Conservation (phyloP, 768 basidiomycete species). For the Sarcodon sp. region DNA sequence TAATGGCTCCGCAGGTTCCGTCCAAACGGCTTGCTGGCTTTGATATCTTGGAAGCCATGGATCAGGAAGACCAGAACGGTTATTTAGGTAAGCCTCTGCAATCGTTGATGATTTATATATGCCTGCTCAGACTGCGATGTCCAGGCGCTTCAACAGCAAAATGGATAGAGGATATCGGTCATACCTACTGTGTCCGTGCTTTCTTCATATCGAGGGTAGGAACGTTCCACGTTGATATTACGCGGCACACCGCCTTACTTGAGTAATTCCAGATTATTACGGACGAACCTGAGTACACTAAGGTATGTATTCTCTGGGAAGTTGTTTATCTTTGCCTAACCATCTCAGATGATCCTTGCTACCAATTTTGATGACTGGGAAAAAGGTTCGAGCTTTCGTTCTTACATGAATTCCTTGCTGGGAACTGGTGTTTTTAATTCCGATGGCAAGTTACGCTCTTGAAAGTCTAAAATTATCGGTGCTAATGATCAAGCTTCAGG, state of each 20-base stretch:
- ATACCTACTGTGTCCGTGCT: neutral
- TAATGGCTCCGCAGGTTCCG: neutral
- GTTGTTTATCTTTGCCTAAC: neutral
- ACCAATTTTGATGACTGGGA: constrained; percentile 28
- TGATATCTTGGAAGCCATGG: constrained; percentile 17
- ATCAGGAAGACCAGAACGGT: constrained; percentile 12
- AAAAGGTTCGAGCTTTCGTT: constrained; percentile 34
- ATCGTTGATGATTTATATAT: neutral
- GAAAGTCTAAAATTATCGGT: neutral
- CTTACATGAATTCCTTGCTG: constrained; percentile 32
- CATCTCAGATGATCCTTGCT: constrained; percentile 25
- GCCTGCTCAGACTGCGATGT: neutral
- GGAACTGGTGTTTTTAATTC: constrained; percentile 63
- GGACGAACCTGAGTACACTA: constrained; percentile 34
- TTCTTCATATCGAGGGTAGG: neutral
- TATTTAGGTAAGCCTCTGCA: constrained; percentile 19
- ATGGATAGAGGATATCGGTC: neutral
- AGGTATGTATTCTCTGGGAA: constrained; percentile 9
- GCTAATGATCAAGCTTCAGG: constrained; percentile 22
- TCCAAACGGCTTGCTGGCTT: constrained; percentile 17
- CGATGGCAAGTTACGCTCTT: constrained; percentile 28
- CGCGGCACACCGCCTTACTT: neutral
- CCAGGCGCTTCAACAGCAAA: neutral
- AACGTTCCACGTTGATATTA: neutral
- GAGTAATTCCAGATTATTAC: constrained; percentile 19